Conservation (phyloP, 495 filamentous ascomycete genomes). For the Penicillium salamii region DNA sequence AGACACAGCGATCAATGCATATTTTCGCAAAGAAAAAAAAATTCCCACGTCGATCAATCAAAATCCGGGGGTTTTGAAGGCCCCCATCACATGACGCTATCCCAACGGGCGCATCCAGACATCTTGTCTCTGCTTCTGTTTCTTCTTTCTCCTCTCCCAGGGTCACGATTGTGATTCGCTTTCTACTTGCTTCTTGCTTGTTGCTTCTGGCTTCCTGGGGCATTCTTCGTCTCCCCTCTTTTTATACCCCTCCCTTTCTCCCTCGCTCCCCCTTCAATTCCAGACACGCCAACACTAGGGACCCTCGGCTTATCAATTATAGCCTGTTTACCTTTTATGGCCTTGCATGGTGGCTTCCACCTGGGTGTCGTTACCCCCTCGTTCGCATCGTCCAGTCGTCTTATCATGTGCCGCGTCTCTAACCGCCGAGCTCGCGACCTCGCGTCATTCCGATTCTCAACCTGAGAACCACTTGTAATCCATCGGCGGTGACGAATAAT, state of each 20-base stretch:
- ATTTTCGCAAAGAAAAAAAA: neutral
- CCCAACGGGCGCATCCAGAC: conserved; percentile 25
- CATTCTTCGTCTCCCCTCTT: conserved; percentile 5
- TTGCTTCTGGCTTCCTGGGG: conserved; percentile 3
- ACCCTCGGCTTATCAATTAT: conserved; percentile 22
- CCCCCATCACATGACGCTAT: conserved; percentile 26
- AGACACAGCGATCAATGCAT: conserved; percentile 6
- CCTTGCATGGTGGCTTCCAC: conserved; percentile 33
- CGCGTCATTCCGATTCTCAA: conserved; percentile 27
- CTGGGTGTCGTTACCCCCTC: conserved; percentile 26
- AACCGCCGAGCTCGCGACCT: conserved; percentile 31
- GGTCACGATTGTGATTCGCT: neutral
- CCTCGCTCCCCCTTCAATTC: conserved; percentile 19
- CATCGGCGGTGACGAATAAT: conserved; percentile 12
- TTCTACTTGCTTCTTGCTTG: neutral
- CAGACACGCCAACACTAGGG: conserved; percentile 19
- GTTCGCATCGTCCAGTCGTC: conserved; percentile 21
- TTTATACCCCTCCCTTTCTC: conserved; percentile 14
- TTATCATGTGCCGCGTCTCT: conserved; percentile 40
- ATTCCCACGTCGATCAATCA: neutral
- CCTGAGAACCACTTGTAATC: conserved; percentile 4
- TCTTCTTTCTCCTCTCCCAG: neutral
- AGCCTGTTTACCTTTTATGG: conserved; percentile 28
- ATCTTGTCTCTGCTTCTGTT: conserved; percentile 6
- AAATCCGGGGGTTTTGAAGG: conserved; percentile 5